Evolutionary conservation across 2,329 filamentous ascomycete genomes (phyloP), one percentile per base, ranked within the genome.

Genomic region (Didymella keratinophila): DNA sequence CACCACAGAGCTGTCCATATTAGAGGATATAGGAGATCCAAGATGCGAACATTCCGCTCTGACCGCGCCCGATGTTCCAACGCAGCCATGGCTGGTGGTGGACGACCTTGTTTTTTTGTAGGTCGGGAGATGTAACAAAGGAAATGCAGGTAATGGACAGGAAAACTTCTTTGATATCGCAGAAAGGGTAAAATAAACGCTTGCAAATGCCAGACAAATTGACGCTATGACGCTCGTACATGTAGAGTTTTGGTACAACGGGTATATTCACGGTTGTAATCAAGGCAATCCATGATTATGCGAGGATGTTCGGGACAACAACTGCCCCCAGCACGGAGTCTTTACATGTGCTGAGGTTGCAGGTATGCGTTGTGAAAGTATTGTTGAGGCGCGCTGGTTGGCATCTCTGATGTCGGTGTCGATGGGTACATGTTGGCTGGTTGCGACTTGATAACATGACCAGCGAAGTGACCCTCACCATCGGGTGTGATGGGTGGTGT

Each of bases 401-500:
- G 62, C 52, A 74, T 70, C 25, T 74, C 71, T 16, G 75, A 69
- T 11, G 72, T 77, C 14, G 76, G 76, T 25, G 76, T 78, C n/a
- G 74, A 67, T 7, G 76, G 75, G 59, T 76, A 78, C 47, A 70
- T 62, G 12, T 64, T 51, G 7, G 65, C 60, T 18, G 66, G 64
- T 48, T 72, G 68, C 28, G 69, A 64, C 62, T 76, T 76, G 54
- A 68, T 68, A 45, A 71, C 65, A 36, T 73, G 67, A 18, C 65
- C 71, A n/a, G 56, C 56, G 45, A 73, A 76, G 43, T 75, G 73
- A 16, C 56, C 56, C 39, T 81, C 79, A 61, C 79, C 79, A 62
- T 94, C 91, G 4, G 92, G 92, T 0, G 92, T 95, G 73, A 95
- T 94, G 1, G 92, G 92, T 25, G 92, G 92, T 16, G 92, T 95